Evolutionary conservation across 148 eudicot genomes (phyloP).

Genomic region (Salicornia ramosissima): DNA sequence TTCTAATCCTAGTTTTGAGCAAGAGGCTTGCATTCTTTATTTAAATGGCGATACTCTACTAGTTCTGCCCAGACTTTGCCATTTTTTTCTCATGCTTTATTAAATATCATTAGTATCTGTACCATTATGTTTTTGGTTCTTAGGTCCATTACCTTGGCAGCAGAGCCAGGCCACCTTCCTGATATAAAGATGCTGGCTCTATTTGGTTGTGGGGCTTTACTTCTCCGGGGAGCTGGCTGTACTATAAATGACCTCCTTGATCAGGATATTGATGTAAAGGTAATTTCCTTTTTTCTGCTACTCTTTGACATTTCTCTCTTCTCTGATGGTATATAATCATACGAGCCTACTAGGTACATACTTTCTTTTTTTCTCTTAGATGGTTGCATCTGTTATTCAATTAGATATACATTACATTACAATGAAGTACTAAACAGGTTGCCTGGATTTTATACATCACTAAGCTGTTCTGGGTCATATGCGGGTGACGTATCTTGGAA

Average conservation of each 20-base stretch:
- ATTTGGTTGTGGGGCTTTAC: conserved; percentile 65
- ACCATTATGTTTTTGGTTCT: conserved; percentile 7
- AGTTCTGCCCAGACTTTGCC: neutral
- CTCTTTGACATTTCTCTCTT: neutral
- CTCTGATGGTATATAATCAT: neutral
- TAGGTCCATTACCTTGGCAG: conserved; percentile 93
- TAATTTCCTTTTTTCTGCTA: conserved; percentile 11
- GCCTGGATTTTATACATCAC: neutral
- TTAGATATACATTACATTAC: neutral
- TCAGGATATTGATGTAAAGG: conserved; percentile 69
- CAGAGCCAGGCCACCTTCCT: conserved; percentile 65
- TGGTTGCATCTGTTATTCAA: neutral
- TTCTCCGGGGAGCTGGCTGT: conserved; percentile 78
- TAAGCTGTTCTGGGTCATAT: no score
- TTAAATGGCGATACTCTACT: neutral
- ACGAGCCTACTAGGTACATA: no score
- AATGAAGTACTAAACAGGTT: neutral
- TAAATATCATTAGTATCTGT: neutral
- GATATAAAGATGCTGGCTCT: conserved; percentile 72
- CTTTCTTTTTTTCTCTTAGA: neutral
- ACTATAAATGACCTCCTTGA: conserved; percentile 70
- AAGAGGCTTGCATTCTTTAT: neutral
- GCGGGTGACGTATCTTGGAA: no score
- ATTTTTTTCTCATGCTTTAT: neutral
- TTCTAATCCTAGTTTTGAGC: neutral